These are phyloP conservation scores for Grammothele lineata DNA, from an alignment of 768 basidiomycete genomes.

Conservation along the genomic window DNA sequence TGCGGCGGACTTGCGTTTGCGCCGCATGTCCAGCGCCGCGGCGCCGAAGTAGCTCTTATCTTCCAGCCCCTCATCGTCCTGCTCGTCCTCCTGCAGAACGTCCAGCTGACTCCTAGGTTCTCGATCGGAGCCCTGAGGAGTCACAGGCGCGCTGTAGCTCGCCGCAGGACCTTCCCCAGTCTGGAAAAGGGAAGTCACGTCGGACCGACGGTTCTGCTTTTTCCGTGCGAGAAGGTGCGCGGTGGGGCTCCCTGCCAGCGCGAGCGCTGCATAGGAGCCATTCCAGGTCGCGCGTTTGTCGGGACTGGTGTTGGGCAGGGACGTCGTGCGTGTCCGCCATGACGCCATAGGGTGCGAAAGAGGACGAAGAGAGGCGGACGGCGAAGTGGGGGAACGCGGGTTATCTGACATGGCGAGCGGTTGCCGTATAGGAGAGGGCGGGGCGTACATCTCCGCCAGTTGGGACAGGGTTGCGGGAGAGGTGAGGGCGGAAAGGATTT, in stretches of 20 bases:
- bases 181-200: constrained; percentile 46
- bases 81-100: constrained; percentile 36
- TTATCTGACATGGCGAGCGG: constrained; percentile 26
- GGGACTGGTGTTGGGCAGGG: constrained; percentile 20
- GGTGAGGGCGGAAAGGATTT: constrained; percentile 72
- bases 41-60: constrained; percentile 48
- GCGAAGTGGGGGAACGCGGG: constrained; percentile 18
- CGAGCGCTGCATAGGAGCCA: constrained; percentile 55
- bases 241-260: constrained; percentile 43
- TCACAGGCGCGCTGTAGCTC: constrained; percentile 40
- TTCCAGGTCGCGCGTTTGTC: constrained; percentile 75
- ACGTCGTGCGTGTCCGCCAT: constrained; percentile 22
- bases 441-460: constrained; percentile 85
- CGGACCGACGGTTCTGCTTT: constrained; percentile 51
- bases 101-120: constrained; percentile 17
- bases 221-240: constrained; percentile 37
- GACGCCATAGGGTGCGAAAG: constrained; percentile 34
- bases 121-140: constrained; percentile 20
- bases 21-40: constrained; percentile 57
- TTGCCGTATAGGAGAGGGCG: constrained; percentile 52
- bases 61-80: constrained; percentile 6
- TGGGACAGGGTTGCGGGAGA: constrained; percentile 69
- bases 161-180: constrained; percentile 11
- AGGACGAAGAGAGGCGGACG: constrained; percentile 29
- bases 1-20: constrained; percentile 46